Conservation (phyloP, 306 rosid genomes). For the Castanopsis chinensis region DNA sequence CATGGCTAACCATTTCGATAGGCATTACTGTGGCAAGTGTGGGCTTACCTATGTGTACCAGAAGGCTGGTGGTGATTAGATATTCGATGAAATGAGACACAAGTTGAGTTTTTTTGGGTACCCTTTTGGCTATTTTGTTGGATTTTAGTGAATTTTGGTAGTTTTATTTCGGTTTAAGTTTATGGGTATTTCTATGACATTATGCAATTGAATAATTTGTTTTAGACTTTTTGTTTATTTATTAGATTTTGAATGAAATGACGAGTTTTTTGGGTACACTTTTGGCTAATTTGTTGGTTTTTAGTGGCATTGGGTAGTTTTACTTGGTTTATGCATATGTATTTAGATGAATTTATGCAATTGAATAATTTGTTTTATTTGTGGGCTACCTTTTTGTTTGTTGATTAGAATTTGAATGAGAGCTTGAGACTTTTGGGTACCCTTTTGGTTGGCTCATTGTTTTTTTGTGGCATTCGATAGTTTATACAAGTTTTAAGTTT, state of each 20-base stretch:
- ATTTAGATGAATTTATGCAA: background rate
- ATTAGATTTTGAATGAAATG: background rate
- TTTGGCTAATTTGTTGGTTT: background rate
- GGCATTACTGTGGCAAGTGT: conserved; percentile 40
- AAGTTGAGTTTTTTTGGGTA: background rate
- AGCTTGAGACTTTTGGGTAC: too few relatives aligned
- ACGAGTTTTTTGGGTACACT: background rate
- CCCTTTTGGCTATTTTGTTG: background rate
- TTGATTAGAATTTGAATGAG: too few relatives aligned
- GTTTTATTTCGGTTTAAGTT: background rate
- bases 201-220: background rate
- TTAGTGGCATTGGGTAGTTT: background rate
- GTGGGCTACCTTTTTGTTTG: too few relatives aligned
- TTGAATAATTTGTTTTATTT: background rate
- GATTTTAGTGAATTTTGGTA: background rate
- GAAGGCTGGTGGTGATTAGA: conserved; percentile 32
- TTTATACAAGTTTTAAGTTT: too few relatives aligned
- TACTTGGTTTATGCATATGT: background rate
- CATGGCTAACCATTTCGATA: conserved; percentile 41
- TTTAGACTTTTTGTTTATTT: too few relatives aligned
- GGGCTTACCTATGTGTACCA: conserved; percentile 36
- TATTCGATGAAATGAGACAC: background rate
- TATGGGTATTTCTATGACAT: background rate
- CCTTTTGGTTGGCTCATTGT: too few relatives aligned
- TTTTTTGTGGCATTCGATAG: too few relatives aligned